Evolutionary conservation across 2,329 filamentous ascomycete genomes (phyloP), one percentile per base, ranked within the genome.

Genomic region (Penicillium sumatraense): DNA sequence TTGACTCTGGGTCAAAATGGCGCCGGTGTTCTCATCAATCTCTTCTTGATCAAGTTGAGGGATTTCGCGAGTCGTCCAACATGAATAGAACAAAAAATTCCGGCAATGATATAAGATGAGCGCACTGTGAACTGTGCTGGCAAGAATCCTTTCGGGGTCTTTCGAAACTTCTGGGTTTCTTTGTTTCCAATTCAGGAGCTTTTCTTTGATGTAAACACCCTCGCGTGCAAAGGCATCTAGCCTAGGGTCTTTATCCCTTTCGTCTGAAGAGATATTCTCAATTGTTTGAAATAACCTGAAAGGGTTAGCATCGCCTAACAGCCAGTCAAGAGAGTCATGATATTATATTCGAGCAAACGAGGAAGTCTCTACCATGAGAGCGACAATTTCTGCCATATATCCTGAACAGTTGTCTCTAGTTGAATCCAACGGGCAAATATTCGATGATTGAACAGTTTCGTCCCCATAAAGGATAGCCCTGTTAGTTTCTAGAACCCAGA

Each of bases 71-170:
- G 33, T 50, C 33, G 27, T 29, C 48, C 48, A 50, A 24, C 48
- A 50, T 23, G 48, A 31, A 50, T 50, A 31, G 18, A 31, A 50
- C 8, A 23, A 29, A n/a, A 50, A 50, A 31, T 50, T 50, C 10
- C 21, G 8, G 23, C 48, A 50, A 29, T 50, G 48, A 18, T 42
- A 50, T 42, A 50, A 21, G 41, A 50, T 21, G 14, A 42, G n/a
- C 11, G 48, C 48, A n/a, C 23, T 9, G 4, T 42, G 48, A 8
- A 41, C 18, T 23, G 21, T 42, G 16, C 9, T n/a, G 5, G 33
- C 33, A 8, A 36, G 14, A 1, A 14, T 8, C 2, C 5, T 18
- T 16, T 36, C n/a, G 7, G 2, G 16, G 33, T 18, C 33, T 16
- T 1, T 10, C 2, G 5, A n/a, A 5, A 7, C 3, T 36, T 20